Evolutionary conservation across 140 eudicot genomes (phyloP).

Genomic region (Eryngium alpinum): DNA sequence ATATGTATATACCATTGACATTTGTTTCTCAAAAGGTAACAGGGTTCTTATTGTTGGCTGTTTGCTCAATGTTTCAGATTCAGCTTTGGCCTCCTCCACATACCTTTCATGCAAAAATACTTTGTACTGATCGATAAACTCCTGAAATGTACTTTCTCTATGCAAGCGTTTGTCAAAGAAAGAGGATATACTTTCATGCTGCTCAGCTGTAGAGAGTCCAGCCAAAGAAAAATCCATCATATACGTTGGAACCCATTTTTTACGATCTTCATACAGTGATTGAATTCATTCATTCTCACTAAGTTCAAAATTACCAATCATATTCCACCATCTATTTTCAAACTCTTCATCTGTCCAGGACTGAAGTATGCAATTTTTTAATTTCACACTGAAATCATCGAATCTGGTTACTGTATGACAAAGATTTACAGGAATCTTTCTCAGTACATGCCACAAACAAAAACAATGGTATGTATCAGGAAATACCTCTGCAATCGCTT

Average conservation of each 20-base stretch:
- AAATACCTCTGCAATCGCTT: constrained; percentile 14
- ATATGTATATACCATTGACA: constrained; percentile 18
- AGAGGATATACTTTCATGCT: constrained; percentile 4
- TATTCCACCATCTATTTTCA: constrained; percentile 18
- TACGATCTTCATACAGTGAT: constrained; percentile 19
- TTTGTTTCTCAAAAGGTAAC: constrained; percentile 18
- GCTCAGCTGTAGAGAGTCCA: constrained; percentile 14
- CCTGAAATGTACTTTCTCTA: constrained; percentile 2
- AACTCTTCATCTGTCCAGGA: constrained; percentile 19
- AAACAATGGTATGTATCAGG: constrained; percentile 17
- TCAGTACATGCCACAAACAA: constrained; percentile 16
- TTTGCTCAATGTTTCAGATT: constrained; percentile 5
- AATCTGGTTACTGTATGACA: neutral
- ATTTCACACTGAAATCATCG: constrained; percentile 4
- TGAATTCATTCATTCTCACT: constrained; percentile 13
- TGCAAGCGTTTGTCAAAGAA: constrained; percentile 7
- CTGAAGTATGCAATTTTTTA: constrained; percentile 11
- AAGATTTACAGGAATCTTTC: constrained; percentile 10
- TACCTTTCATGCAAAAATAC: constrained; percentile 16
- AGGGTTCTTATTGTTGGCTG: constrained; percentile 18
- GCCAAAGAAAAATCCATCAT: constrained; percentile 15
- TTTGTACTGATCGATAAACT: constrained; percentile 15
- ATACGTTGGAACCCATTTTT: constrained; percentile 16
- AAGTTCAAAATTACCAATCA: constrained; percentile 12
- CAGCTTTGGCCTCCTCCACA: constrained; percentile 22